Percentiles rank a stretch among this genome's conserved stretches.
Conservation (phyloP, 148 eudicot species). For the Rhododendron vialii region DNA sequence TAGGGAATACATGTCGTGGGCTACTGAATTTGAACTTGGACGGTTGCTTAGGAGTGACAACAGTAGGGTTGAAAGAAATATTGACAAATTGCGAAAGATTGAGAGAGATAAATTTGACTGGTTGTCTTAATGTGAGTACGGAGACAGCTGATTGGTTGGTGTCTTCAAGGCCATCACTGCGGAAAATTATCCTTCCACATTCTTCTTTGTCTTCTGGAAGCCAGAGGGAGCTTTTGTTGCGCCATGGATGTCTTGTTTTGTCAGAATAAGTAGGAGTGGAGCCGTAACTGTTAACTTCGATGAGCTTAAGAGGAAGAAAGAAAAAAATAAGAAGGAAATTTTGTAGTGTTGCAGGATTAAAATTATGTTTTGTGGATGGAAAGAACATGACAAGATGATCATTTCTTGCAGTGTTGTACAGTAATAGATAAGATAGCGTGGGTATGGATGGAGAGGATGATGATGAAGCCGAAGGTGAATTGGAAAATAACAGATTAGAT, state of each 20-base stretch:
- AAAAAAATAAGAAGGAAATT: too few relatives aligned
- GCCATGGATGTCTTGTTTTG: slow-evolving; percentile 42
- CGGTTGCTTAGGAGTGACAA: slow-evolving; percentile 43
- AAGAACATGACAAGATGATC: slow-evolving; percentile 26
- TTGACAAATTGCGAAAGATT: too few relatives aligned
- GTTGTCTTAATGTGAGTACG: too few relatives aligned
- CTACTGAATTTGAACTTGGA: slow-evolving; percentile 42
- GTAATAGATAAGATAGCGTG: slow-evolving; percentile 18
- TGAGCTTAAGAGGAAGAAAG: too few relatives aligned
- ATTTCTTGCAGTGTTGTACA: slow-evolving; percentile 49
- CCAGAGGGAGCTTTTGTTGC: slow-evolving; percentile 33
- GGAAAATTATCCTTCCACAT: slow-evolving; percentile 23
- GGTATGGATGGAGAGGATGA: slow-evolving; percentile 17
- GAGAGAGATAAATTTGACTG: too few relatives aligned
- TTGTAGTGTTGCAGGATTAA: too few relatives aligned
- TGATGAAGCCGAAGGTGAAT: slow-evolving; percentile 38
- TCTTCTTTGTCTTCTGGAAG: slow-evolving; percentile 7
- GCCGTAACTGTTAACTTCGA: background rate
- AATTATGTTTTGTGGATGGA: slow-evolving; percentile 16
- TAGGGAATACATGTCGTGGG: slow-evolving; percentile 45
- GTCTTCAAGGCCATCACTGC: too few relatives aligned
- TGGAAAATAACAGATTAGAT: slow-evolving; percentile 29
- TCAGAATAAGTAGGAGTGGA: slow-evolving; percentile 3
- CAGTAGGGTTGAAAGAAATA: background rate
- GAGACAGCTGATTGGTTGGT: too few relatives aligned